These are phyloP conservation scores for Gentiana macrophylla DNA, from an alignment of 257 asterid species.

Conservation along the genomic window DNA sequence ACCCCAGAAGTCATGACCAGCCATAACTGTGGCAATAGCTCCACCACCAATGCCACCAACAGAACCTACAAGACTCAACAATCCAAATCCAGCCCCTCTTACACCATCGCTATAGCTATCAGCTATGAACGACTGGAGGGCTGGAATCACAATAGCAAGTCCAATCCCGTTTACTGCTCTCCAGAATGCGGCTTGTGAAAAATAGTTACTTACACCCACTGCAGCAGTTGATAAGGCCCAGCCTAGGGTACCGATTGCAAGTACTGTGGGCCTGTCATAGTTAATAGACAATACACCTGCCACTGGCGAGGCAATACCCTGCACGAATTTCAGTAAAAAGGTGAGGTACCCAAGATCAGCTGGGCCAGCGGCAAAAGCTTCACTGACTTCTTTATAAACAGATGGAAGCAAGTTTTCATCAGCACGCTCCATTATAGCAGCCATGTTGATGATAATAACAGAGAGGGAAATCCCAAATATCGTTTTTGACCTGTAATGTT, in stretches of 20 bases:
- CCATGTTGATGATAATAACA: slow-evolving; percentile 82
- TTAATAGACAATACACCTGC: slow-evolving; percentile 82
- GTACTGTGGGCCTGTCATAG: slow-evolving; percentile 88
- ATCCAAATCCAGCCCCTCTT: slow-evolving; percentile 90
- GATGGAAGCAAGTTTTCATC: slow-evolving; percentile 98
- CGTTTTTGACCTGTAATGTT: slow-evolving; percentile 41
- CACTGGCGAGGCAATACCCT: slow-evolving; percentile 84
- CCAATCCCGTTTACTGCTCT: slow-evolving; percentile 89
- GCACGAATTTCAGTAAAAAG: slow-evolving; percentile 62
- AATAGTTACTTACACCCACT: slow-evolving; percentile 76
- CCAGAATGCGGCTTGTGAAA: slow-evolving; percentile 81
- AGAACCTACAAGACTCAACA: slow-evolving; percentile 71
- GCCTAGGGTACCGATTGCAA: slow-evolving; percentile 76
- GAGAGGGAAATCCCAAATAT: slow-evolving; percentile 79
- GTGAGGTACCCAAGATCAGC: slow-evolving; percentile 97
- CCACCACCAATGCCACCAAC: slow-evolving; percentile 99
- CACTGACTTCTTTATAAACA: slow-evolving; percentile 98
- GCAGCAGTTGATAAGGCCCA: slow-evolving; percentile 98
- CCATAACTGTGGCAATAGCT: slow-evolving; percentile 95
- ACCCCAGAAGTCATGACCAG: slow-evolving; percentile 68
- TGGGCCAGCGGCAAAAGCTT: slow-evolving; percentile 85
- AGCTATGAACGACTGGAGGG: slow-evolving; percentile 89
- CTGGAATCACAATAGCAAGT: slow-evolving; percentile 90
- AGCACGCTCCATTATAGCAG: slow-evolving; percentile 99
- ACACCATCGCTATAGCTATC: slow-evolving; percentile 78